Evolutionary conservation across 169 alveolate species (phyloP), one percentile per base, ranked within the genome.

Genomic region (Plasmodium vivax): DNA sequence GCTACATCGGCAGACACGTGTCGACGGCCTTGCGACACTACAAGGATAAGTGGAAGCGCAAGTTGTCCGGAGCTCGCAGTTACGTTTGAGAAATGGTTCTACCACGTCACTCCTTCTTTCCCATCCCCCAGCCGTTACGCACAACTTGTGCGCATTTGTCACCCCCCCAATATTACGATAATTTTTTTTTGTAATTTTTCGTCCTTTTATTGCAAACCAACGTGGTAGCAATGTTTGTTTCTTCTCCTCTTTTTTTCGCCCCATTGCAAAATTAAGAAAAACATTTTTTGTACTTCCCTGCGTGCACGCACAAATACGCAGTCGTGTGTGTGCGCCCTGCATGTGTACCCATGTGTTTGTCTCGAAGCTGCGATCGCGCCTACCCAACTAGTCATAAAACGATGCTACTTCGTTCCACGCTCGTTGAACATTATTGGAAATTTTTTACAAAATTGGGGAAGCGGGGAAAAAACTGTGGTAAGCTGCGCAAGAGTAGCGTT

Each of bases 11-110:
- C 74, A 71, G 73, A 80, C 82, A 90, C 73, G 82, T 90, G 47
- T 79, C 94, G 34, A 80, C 91, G 12, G 88, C 94, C 16, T 62
- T 90, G n/a, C 41, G 83, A 74, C 80, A 90, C 54, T 90, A 90
- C 54, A 79, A 80, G 74, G 19, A 62, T 4, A 80, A 90, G 58
- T 90, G 94, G 94, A 90, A 90, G 51, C 38, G 71, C 30, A 90
- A 90, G 73, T 80, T 90, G 58, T 56, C 73, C 8, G 74, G 74
- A 71, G 80, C 47, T 43, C 51, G 83, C 51, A 81, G 36, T 38
- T 79, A 80, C 82, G 14, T 90, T 10, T 87, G 62, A 75, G 47
- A 19, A 45, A 16, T 68, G 9, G 27, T 6, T 12, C 32, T 23
- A 23, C 77, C 43, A 51, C 62, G n/a, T 5, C 12, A 34, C 23